Base-by-base conservation (phyloP, 2,329 filamentous ascomycete genomes). In the Bipolaris gigantea region DNA sequence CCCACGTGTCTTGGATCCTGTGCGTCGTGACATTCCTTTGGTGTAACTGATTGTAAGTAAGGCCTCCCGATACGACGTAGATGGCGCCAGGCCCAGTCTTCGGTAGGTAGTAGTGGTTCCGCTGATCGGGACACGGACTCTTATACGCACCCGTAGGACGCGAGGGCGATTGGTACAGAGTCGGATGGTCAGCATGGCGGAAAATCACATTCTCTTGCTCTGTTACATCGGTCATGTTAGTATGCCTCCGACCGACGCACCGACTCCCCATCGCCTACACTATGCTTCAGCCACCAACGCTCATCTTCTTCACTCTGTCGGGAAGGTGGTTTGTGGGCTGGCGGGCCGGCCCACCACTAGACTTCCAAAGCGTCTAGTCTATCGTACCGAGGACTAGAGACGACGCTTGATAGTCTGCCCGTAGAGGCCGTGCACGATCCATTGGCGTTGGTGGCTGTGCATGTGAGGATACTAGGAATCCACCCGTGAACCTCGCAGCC, bases 321-420 rank as follows among this genome's bases (percentile, higher is more conserved):
- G 43, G 43, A 46, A 46, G 43, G 43, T 46, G 18, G 33, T 15
- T n/a, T 46, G 43, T 46, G 43, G 43, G 33, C 33, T 46, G 27
- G 16, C 43, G 43, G 43, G 43, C 43, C 43, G 43, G 6, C 23
- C 43, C 43, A 46, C 32, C 33, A 46, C n/a, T 18, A 5, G 15
- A 44, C 3, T 15, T 2, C 13, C 10, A 30, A 27, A 16, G 33
- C 33, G 21, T 19, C 43, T 46, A 33, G 43, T 25, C 18, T 9
- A 27, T 27, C 9, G 32, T 25, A 18, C 3, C 13, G 21, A 46
- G 7, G 16, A 35, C 8, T n/a, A 5, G 32, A 35, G 5, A 16
- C 36, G 43, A 16, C 15, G 43, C 30, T 16, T 15, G 36, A 21
- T 13, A 34, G 15, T 18, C 8, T 35, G 10, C 6, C 18, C 9